These are phyloP conservation scores for Trichoderma citrinoviride DNA, from an alignment of 2,329 filamentous ascomycete species.

Conservation along the genomic window DNA sequence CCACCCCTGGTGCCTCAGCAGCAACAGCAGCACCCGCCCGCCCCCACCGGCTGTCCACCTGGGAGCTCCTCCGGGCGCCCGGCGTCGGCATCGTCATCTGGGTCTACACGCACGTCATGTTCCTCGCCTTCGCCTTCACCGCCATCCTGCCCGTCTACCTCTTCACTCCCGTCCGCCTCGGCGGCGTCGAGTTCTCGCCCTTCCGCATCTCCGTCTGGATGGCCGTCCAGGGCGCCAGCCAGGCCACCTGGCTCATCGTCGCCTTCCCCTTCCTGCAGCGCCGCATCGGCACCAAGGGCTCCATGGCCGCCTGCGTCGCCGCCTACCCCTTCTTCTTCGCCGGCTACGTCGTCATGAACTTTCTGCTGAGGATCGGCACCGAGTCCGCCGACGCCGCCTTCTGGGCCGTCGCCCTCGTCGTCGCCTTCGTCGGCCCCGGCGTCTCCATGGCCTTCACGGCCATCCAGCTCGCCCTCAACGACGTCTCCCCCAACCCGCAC, in stretches of 20 bases:
- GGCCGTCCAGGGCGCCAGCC: constrained; percentile 60
- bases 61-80: constrained; percentile 55
- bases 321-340: constrained; percentile 64
- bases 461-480: constrained; percentile 71
- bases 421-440: constrained; percentile 56
- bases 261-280: constrained; percentile 67
- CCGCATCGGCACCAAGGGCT: constrained; percentile 62
- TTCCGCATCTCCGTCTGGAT: constrained; percentile 66
- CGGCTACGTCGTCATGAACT: constrained; percentile 56
- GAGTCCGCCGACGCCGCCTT: constrained; percentile 45
- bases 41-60: constrained; percentile 25
- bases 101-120: constrained; percentile 63
- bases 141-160: constrained; percentile 62
- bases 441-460: constrained; percentile 69
- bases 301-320: constrained; percentile 55
- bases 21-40: neutral
- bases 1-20: neutral
- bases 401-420: constrained; percentile 48
- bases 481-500: constrained; percentile 62
- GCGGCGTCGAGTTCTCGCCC: constrained; percentile 63
- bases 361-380: constrained; percentile 40
- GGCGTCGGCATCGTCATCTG: constrained; percentile 65
- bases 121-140: constrained; percentile 62
- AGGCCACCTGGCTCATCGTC: constrained; percentile 69
- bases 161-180: constrained; percentile 60